phyloP scores from a whole-genome alignment of 345 rosid species.

The Rhodamnia rubescens region DNA sequence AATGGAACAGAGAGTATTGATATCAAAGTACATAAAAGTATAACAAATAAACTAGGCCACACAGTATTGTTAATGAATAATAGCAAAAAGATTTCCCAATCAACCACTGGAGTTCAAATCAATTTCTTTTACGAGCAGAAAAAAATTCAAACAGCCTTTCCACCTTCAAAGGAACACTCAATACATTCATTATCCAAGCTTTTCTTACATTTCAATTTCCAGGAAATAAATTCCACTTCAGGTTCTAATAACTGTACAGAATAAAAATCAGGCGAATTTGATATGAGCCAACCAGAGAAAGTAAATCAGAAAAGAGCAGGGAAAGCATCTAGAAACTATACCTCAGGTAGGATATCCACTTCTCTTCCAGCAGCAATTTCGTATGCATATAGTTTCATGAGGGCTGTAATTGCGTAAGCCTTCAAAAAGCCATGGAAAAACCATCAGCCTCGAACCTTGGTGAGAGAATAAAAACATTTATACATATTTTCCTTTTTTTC shows the following conservation, averaged over 20 bases:
- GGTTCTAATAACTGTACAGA: background rate
- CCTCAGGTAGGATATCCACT: slow-evolving; percentile 93
- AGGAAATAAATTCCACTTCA: background rate
- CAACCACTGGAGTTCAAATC: background rate
- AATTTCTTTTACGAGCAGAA: background rate
- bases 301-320: background rate
- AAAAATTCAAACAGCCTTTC: background rate
- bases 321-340: slow-evolving; percentile 13
- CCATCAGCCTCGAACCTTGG: background rate
- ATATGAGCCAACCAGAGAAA: background rate
- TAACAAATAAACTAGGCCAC: background rate
- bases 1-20: background rate
- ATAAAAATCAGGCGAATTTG: background rate
- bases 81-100: background rate
- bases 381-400: slow-evolving; percentile 84
- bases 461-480: background rate
- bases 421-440: slow-evolving; percentile 23
- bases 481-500: background rate
- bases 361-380: slow-evolving; percentile 84
- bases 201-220: background rate
- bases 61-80: background rate
- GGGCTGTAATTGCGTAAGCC: slow-evolving; percentile 90
- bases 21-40: background rate
- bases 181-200: background rate
- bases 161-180: background rate